phyloP scores from a whole-genome alignment of 345 rosid species.

The Pseudoturritis turrita region DNA sequence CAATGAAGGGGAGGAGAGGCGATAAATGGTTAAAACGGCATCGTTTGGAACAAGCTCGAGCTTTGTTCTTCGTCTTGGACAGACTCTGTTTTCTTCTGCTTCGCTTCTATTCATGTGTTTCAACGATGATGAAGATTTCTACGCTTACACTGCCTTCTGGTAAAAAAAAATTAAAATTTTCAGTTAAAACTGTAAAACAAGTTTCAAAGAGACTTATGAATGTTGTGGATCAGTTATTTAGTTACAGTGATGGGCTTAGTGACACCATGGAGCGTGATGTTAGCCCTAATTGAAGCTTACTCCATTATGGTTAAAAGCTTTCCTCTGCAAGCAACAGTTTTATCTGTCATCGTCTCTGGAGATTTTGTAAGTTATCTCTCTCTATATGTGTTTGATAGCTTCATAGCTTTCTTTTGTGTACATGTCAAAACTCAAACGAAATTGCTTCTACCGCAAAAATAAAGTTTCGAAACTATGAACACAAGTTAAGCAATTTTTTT shows the following conservation, averaged over 20 bases:
- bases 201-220: background rate
- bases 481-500: background rate
- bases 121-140: slow-evolving; percentile 45
- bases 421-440: background rate
- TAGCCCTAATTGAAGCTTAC: slow-evolving; percentile 57
- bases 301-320: slow-evolving; percentile 37
- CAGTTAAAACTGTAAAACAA: background rate
- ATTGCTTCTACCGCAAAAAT: background rate
- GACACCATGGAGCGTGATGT: slow-evolving; percentile 56
- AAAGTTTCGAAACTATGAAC: background rate
- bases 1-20: background rate
- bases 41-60: slow-evolving; percentile 54
- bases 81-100: slow-evolving; percentile 45
- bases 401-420: background rate
- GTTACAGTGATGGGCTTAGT: slow-evolving; percentile 66
- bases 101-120: slow-evolving; percentile 60
- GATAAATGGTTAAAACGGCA: slow-evolving; percentile 26
- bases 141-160: slow-evolving; percentile 62
- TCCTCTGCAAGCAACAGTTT: slow-evolving; percentile 41
- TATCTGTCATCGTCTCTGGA: slow-evolving; percentile 45
- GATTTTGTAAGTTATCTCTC: slow-evolving; percentile 52
- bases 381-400: background rate
- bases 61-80: slow-evolving; percentile 60
- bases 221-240: slow-evolving; percentile 46
- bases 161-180: slow-evolving; percentile 7